phyloP scores from a whole-genome alignment of 768 basidiomycete genomes.

The Boletus reticulatus region DNA sequence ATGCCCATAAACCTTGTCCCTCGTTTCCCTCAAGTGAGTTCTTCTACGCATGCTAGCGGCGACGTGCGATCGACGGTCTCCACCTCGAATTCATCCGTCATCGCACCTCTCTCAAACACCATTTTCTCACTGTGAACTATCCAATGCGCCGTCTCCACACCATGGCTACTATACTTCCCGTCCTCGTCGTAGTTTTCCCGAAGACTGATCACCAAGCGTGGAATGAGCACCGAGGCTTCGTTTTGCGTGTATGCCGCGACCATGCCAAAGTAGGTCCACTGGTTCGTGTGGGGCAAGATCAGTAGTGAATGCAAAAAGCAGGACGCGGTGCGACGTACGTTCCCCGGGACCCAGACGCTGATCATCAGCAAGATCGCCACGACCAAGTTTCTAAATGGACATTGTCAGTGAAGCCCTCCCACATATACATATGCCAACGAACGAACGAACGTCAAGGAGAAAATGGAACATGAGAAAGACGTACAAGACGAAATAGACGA shows the following conservation, averaged over 20 bases:
- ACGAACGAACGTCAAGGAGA: no score
- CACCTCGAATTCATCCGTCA: constrained; percentile 6
- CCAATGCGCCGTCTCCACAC: not conserved
- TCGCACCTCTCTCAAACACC: constrained; percentile 1
- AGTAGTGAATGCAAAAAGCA: no score
- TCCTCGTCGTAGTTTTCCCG: constrained; percentile 12
- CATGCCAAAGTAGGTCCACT: constrained; percentile 10
- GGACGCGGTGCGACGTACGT: constrained; percentile 1
- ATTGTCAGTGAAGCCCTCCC: not conserved
- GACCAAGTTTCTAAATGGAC: constrained; percentile 11
- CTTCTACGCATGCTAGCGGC: no score
- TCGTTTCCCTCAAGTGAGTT: not conserved
- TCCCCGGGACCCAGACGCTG: constrained; percentile 9
- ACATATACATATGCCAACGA: not conserved
- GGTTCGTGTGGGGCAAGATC: not conserved
- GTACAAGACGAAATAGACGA: constrained; percentile 19
- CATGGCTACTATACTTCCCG: not conserved
- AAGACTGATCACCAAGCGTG: constrained; percentile 21
- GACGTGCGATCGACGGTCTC: not conserved
- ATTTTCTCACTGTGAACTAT: constrained; percentile 5
- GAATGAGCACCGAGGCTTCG: constrained; percentile 15
- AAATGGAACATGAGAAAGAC: not conserved
- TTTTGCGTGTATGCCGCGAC: constrained; percentile 19
- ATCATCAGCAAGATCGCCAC: constrained; percentile 17
- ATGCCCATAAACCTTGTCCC: not conserved